Evolutionary conservation across 2,329 filamentous ascomycete genomes (phyloP).

Genomic region (Aspergillus bombycis): DNA sequence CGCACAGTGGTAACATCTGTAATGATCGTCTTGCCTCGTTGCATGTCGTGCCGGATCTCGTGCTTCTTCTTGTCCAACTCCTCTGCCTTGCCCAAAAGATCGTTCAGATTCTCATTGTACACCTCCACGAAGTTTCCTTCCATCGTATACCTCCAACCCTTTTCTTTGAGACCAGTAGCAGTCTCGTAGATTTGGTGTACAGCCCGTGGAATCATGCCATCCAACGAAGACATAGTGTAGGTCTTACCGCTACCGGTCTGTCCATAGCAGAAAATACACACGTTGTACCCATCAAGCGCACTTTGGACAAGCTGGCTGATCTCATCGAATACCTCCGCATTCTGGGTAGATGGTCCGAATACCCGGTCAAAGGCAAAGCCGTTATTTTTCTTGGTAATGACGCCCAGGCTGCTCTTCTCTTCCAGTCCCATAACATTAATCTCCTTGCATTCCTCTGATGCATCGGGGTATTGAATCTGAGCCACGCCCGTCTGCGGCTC

Average conservation of each 20-base stretch:
- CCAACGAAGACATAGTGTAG: conserved; percentile 85
- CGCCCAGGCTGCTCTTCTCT: conserved; percentile 78
- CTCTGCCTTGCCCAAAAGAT: conserved; percentile 74
- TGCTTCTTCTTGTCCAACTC: conserved; percentile 79
- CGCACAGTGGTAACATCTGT: conserved; percentile 76
- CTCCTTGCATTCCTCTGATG: conserved; percentile 80
- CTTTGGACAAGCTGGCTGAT: conserved; percentile 97
- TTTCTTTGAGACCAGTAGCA: conserved; percentile 78
- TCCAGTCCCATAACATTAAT: conserved; percentile 82
- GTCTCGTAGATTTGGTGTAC: conserved; percentile 93
- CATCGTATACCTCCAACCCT: conserved; percentile 94
- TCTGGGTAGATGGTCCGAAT: conserved; percentile 76
- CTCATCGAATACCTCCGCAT: conserved; percentile 88
- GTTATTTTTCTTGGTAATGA: conserved; percentile 75
- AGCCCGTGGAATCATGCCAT: conserved; percentile 94
- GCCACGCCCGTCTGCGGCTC: conserved; percentile 66
- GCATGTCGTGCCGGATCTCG: conserved; percentile 84
- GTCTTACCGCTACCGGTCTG: conserved; percentile 98
- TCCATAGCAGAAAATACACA: conserved; percentile 98
- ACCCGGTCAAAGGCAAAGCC: conserved; percentile 92
- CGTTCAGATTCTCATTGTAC: conserved; percentile 96
- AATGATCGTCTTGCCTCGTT: conserved; percentile 78
- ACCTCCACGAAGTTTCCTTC: conserved; percentile 96
- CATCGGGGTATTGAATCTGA: conserved; percentile 77
- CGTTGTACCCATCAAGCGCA: conserved; percentile 95